phyloP scores from a whole-genome alignment of 306 rosid species.

The Oxytropis ochrocephala region DNA sequence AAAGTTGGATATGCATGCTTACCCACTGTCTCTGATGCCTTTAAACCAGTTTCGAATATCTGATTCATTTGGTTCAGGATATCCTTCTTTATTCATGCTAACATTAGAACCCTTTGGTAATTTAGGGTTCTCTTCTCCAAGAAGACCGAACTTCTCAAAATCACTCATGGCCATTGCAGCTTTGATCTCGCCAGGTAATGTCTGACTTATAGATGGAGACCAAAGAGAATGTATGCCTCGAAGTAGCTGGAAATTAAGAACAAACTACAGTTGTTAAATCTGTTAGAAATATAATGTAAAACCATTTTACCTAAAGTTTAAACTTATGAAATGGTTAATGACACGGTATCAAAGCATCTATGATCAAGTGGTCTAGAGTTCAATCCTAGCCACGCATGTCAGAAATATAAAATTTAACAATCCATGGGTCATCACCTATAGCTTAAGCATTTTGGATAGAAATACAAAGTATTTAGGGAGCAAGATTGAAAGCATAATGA shows the following conservation, averaged over 20 bases:
- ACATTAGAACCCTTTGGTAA: slow-evolving; percentile 49
- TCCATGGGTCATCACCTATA: neutral
- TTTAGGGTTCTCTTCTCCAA: slow-evolving; percentile 88
- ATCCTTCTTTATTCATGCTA: slow-evolving; percentile 56
- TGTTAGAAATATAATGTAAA: neutral
- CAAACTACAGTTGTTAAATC: slow-evolving; percentile 7
- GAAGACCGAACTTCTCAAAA: slow-evolving; percentile 71
- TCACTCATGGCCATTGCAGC: slow-evolving; percentile 87
- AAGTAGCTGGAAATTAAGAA: slow-evolving; percentile 64
- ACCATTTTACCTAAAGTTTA: neutral
- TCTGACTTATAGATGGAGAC: slow-evolving; percentile 67
- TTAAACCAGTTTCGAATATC: slow-evolving; percentile 91
- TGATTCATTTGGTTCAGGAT: slow-evolving; percentile 55
- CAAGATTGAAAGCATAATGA: slow-evolving; percentile 8
- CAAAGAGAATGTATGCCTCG: slow-evolving; percentile 83
- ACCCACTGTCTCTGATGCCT: slow-evolving; percentile 96
- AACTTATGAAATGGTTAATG: neutral
- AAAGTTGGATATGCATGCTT: slow-evolving; percentile 25
- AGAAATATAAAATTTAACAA: neutral
- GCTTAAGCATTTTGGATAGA: neutral
- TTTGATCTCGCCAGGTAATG: slow-evolving; percentile 72
- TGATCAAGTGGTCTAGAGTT: neutral
- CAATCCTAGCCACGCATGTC: neutral
- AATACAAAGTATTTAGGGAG: neutral
- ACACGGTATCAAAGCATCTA: neutral